phyloP scores from a whole-genome alignment of 139 green algal species.

The Micromonas commoda region DNA sequence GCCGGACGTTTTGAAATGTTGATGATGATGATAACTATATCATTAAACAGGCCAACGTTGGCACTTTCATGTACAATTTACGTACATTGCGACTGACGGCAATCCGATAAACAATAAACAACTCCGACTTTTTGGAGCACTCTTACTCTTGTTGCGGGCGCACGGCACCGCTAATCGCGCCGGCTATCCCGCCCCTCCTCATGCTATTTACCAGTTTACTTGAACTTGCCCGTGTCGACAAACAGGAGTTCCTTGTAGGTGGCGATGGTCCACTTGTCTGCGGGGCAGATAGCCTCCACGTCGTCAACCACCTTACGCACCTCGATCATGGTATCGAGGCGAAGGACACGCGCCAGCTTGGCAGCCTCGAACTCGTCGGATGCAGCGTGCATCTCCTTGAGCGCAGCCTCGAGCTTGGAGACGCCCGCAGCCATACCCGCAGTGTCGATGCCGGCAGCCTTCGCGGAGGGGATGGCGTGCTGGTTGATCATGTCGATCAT shows the following conservation, averaged over 20 bases:
- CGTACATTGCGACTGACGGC: too few species aligned
- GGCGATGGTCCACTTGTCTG: constrained; percentile 27
- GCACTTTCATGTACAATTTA: too few species aligned
- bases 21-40: too few species aligned
- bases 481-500: constrained; percentile 38
- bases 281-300: constrained; percentile 8
- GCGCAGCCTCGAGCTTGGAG: background rate
- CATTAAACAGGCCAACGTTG: too few species aligned
- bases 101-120: too few species aligned
- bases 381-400: constrained; percentile 12
- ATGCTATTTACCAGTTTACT: too few species aligned
- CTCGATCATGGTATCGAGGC: constrained; percentile 22
- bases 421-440: background rate
- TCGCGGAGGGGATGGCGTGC: constrained; percentile 28
- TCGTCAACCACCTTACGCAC: constrained; percentile 26
- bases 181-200: too few species aligned
- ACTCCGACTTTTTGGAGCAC: too few species aligned
- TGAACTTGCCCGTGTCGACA: constrained; percentile 20
- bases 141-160: too few species aligned
- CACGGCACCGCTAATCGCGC: too few species aligned
- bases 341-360: constrained; percentile 10
- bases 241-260: constrained; percentile 36
- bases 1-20: too few species aligned
- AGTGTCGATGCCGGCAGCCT: background rate
- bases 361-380: constrained; percentile 8